Base-by-base conservation (phyloP, 306 rosid species). In the Datisca glomerata region DNA sequence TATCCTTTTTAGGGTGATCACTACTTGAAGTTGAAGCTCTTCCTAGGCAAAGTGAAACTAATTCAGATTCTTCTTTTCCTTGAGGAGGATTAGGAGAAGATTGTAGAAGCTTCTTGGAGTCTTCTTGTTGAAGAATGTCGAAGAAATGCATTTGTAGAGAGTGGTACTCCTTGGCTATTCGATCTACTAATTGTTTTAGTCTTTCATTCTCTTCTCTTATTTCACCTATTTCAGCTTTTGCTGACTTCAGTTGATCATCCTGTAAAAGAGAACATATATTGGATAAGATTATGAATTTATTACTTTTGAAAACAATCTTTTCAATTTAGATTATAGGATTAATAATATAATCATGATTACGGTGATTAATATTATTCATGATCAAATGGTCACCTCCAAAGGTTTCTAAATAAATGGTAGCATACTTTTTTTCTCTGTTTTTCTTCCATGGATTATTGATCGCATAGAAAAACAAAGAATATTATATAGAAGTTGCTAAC, bases 21-120 rank as follows among this genome's bases (percentile, higher is more conserved):
- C 21, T 41, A 18, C 8, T 18, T 6, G 28, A 15, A 34, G 25
- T 56, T 7, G 64, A 64, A 18, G 57, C 37, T 38, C 67, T 61
- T 23, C 93, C 86, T 20, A 80, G 74, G 58, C 74, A 63, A 29
- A 80, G 86, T 19, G 75, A 70, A 8, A 80, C 57, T 33, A 67
- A 68, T 18, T 60, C 67, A 49, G 39, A 50, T 8, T 61, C 66
- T 47, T 52, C 21, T 11, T 25, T n/a, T 22, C 32, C 36, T 37
- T 41, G 33, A 46, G 6, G n/a, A 12, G 17, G 12, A 12, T 37
- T 13, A 12, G 37, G n/a, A 15, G 46, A 8, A 5, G 51, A 12
- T 21, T 36, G 67, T 36, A 31, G 17, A 34, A 21, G 20, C 7
- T 60, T 64, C 44, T 27, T 34, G 18, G 41, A 23, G 42, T 51